A percentile compares a stretch with the other conserved stretches of the same genome.
Conservation (phyloP, 768 basidiomycete genomes). For the Macrolepiota albuminosa region DNA sequence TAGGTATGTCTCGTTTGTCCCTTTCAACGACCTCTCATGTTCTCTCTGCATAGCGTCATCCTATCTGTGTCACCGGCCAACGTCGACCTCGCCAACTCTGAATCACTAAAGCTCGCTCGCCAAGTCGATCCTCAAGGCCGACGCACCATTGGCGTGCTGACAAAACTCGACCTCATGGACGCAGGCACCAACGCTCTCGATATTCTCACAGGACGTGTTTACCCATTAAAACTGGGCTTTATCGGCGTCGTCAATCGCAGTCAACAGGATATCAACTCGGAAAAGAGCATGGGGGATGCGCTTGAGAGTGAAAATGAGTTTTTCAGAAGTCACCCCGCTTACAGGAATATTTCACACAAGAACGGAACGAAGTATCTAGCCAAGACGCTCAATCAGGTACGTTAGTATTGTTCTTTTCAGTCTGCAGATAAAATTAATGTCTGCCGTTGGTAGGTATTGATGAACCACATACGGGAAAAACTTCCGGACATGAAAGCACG, state of each 20-base stretch:
- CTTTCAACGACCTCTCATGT: not conserved
- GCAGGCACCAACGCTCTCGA: constrained; percentile 97
- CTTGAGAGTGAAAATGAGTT: constrained; percentile 84
- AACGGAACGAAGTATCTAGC: constrained; percentile 96
- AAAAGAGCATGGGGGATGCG: constrained; percentile 83
- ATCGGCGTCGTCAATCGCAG: constrained; percentile 97
- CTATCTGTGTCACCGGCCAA: constrained; percentile 97
- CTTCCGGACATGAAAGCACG: constrained; percentile 99
- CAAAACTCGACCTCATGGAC: constrained; percentile 98
- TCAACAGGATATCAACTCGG: constrained; percentile 92
- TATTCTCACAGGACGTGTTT: constrained; percentile 92
- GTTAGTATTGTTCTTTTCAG: constrained; percentile 12
- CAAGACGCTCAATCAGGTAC: constrained; percentile 88
- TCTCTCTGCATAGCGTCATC: constrained; percentile 64
- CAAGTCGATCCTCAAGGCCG: constrained; percentile 94
- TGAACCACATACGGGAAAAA: constrained; percentile 98
- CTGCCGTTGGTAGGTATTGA: constrained; percentile 56
- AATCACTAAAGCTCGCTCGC: constrained; percentile 94
- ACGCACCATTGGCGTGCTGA: constrained; percentile 93
- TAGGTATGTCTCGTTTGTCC: constrained; percentile 47
- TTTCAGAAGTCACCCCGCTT: constrained; percentile 85
- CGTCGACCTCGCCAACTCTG: constrained; percentile 98
- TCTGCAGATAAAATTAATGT: not conserved
- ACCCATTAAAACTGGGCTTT: constrained; percentile 97
- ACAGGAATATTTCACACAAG: constrained; percentile 93